Conservation (phyloP, 345 rosid species). For the Arabis hirsuta region DNA sequence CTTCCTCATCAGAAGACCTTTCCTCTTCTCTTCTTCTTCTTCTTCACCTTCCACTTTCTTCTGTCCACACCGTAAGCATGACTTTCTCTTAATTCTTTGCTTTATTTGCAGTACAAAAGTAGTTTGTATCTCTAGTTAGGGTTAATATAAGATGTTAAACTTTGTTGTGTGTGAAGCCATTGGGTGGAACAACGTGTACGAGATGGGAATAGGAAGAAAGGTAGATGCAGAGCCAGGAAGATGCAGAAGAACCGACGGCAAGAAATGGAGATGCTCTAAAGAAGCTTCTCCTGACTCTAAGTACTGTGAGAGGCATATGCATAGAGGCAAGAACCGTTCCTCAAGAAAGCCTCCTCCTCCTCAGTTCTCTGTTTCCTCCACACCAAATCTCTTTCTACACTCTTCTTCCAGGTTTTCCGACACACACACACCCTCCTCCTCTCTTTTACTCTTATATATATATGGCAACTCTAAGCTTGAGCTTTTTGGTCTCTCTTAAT, state of each 20-base stretch:
- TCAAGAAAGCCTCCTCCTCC: slow-evolving; percentile 73
- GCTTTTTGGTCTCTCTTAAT: background rate
- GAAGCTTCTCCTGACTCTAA: slow-evolving; percentile 92
- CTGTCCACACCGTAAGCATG: slow-evolving; percentile 57
- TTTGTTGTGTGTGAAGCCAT: slow-evolving; percentile 44
- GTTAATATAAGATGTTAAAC: background rate
- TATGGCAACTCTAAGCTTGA: slow-evolving; percentile 43
- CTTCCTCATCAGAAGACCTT: slow-evolving; percentile 65
- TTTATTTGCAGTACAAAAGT: background rate
- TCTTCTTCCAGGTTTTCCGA: slow-evolving; percentile 30
- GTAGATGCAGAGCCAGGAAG: slow-evolving; percentile 93
- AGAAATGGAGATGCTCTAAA: slow-evolving; percentile 95
- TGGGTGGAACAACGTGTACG: slow-evolving; percentile 81
- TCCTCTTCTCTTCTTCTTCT: slow-evolving; percentile 54
- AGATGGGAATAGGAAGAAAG: slow-evolving; percentile 76
- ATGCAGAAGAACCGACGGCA: slow-evolving; percentile 95
- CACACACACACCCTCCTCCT: slow-evolving; percentile 35
- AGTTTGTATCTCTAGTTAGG: background rate
- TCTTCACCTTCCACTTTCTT: slow-evolving; percentile 53
- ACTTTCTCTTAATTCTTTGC: background rate
- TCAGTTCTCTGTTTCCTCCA: slow-evolving; percentile 8
- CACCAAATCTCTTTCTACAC: slow-evolving; percentile 48
- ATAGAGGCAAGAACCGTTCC: slow-evolving; percentile 93
- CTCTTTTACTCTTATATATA: slow-evolving; percentile 40
- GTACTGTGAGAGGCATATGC: slow-evolving; percentile 96